A percentile compares a stretch with the other conserved stretches of the same genome.
These are phyloP conservation scores for Pseudocercospora cruenta DNA, from an alignment of 2,329 filamentous ascomycete genomes.

Conservation along the genomic window DNA sequence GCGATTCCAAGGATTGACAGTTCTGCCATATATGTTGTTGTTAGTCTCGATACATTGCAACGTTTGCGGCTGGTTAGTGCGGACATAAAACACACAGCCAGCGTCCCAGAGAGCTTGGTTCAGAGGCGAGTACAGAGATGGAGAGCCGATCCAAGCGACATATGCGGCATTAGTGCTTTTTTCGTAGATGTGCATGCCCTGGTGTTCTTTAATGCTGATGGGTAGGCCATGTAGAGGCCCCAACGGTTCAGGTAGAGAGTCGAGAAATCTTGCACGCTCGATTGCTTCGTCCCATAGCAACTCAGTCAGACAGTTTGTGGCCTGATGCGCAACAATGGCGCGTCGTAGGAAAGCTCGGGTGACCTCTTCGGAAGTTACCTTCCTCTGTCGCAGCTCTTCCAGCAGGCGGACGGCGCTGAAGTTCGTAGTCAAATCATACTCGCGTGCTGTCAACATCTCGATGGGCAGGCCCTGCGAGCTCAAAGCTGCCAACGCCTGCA, in stretches of 20 bases:
- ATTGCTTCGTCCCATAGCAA: constrained; percentile 49
- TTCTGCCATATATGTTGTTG: constrained; percentile 46
- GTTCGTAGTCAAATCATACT: not conserved
- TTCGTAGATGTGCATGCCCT: constrained; percentile 7
- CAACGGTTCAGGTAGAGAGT: constrained; percentile 31
- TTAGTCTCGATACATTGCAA: constrained; percentile 31
- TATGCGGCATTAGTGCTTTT: constrained; percentile 49
- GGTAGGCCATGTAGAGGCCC: constrained; percentile 56
- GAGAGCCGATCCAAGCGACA: constrained; percentile 22
- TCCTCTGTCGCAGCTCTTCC: constrained; percentile 37
- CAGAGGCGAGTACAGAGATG: constrained; percentile 44
- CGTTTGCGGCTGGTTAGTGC: constrained; percentile 61
- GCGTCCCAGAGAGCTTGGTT: constrained; percentile 48
- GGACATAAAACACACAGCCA: constrained; percentile 56
- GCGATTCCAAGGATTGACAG: constrained; percentile 66
- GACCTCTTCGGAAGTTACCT: constrained; percentile 30
- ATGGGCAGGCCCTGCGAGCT: not conserved
- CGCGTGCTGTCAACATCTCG: not conserved
- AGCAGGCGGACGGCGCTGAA: constrained; percentile 27
- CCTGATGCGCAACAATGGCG: constrained; percentile 36
- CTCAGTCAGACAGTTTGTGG: constrained; percentile 36
- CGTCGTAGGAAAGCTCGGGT: constrained; percentile 47
- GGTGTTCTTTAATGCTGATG: constrained; percentile 56
- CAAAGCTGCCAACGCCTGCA: not conserved
- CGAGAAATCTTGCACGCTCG: constrained; percentile 30